phyloP scores from a whole-genome alignment of 2,329 filamentous ascomycete genomes.

The Aureobasidium leucospermi region DNA sequence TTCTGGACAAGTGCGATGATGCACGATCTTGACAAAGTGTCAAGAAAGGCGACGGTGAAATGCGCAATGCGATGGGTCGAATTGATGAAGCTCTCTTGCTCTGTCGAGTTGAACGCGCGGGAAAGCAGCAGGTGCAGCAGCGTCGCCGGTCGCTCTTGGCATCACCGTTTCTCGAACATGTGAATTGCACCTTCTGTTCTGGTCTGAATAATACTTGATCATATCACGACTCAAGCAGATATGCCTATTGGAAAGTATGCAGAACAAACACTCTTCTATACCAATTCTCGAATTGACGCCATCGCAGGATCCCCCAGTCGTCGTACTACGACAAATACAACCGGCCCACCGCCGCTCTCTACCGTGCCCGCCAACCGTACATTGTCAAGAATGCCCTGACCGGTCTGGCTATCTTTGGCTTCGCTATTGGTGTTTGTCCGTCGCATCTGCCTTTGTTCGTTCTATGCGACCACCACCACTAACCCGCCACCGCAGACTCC shows the following conservation, averaged over 20 bases:
- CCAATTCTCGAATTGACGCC: background rate
- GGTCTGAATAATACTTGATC: background rate
- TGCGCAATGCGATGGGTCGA: background rate
- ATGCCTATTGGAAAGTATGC: conserved; percentile 22
- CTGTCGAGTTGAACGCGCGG: background rate
- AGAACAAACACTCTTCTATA: background rate
- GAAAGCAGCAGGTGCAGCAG: background rate
- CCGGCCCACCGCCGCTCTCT: conserved; percentile 78
- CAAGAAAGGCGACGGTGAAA: background rate
- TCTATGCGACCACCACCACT: background rate
- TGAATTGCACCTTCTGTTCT: background rate
- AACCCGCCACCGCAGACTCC: conserved; percentile 43
- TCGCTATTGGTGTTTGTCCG: conserved; percentile 85
- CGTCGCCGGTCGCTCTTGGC: background rate
- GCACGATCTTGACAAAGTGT: background rate
- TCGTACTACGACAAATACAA: conserved; percentile 90
- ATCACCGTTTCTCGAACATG: background rate
- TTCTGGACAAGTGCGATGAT: background rate
- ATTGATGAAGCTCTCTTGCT: background rate
- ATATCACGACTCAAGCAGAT: conserved; percentile 4
- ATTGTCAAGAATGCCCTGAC: conserved; percentile 82
- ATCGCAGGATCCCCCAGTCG: conserved; percentile 52
- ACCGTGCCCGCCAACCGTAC: conserved; percentile 87
- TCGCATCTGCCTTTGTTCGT: conserved; percentile 20
- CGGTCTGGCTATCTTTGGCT: conserved; percentile 64